Evolutionary conservation across 108 stramenopile species (phyloP), one percentile per base, ranked within the genome.

Genomic region (Asterionellopsis glacialis): DNA sequence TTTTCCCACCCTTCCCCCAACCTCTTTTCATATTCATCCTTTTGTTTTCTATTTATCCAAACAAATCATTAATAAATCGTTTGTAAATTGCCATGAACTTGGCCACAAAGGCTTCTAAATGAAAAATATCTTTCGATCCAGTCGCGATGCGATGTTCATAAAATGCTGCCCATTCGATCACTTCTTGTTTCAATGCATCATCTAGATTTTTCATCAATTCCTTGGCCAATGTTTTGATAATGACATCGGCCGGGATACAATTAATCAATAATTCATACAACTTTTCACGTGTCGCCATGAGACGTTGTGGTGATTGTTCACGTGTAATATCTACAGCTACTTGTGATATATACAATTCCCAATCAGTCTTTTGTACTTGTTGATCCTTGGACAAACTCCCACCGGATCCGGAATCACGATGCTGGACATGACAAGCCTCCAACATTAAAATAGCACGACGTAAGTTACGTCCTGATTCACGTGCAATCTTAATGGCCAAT

Each of bases 51-150:
- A 85, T 39, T 63, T 76, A 85, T 39, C 59, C 95, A 73, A 96
- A 96, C 59, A 96, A 28, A 39, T 88, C 87, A 27, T 81, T 90
- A 16, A 98, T 60, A 73, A 88, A 98, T 50, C 77, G 76, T 68
- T 97, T 97, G 82, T 98, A 98, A 52, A 97, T 67, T 7, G 88
- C 84, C 98, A 99, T 98, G 75, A 86, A 97, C 77, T 96, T 97
- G 42, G 96, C 97, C 41, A 98, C 72, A 72, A 99, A 99, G 4
- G 98, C 97, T 69, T 99, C 98, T 57, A 99, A 70, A 75, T 99
- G 98, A 75, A 97, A 95, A 27, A 99, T 96, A 51, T 99, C 97
- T 77, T 99, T 99, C 70, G 82, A 80, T 38, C 98, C 97, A 76
- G 73, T 64, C 18, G 79, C 73, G 54, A 99, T 69, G 13, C 96